Conservation (phyloP, 345 rosid species). For the Carallia brachiata region DNA sequence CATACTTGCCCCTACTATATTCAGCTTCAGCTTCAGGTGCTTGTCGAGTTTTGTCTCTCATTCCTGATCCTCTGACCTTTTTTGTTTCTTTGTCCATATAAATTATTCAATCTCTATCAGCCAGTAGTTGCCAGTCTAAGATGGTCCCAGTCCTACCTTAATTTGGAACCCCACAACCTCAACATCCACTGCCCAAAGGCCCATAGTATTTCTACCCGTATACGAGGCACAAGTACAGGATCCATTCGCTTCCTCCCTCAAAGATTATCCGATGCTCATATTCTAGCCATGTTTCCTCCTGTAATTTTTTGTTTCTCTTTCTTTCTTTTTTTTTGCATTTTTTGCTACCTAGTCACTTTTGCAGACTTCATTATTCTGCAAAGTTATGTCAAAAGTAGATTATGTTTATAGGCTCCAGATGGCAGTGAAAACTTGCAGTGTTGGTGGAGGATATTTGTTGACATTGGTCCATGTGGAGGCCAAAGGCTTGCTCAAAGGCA, state of each 20-base stretch:
- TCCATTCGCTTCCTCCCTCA: constrained; percentile 70
- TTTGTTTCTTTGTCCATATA: too few species aligned
- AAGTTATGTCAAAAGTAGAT: too few species aligned
- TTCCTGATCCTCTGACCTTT: neutral
- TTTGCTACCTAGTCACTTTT: too few species aligned
- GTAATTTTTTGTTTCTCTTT: neutral
- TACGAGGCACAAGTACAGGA: constrained; percentile 61
- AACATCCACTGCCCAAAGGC: constrained; percentile 38
- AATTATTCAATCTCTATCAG: constrained; percentile 22
- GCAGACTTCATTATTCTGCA: too few species aligned
- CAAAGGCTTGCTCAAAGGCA: too few species aligned
- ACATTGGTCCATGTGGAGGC: too few species aligned
- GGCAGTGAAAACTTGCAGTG: too few species aligned
- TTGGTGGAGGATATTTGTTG: too few species aligned
- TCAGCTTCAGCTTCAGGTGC: constrained; percentile 3
- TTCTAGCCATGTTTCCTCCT: neutral
- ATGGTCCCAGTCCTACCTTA: neutral
- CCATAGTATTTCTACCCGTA: constrained; percentile 46
- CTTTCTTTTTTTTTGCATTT: too few species aligned
- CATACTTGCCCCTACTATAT: constrained; percentile 39
- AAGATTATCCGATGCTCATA: constrained; percentile 31
- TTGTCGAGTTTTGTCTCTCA: neutral
- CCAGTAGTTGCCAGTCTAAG: constrained; percentile 20
- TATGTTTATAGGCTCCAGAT: too few species aligned
- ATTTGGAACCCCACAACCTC: too few species aligned